These are phyloP conservation scores for Mentha longifolia DNA, from an alignment of 257 asterid species.

Conservation along the genomic window DNA sequence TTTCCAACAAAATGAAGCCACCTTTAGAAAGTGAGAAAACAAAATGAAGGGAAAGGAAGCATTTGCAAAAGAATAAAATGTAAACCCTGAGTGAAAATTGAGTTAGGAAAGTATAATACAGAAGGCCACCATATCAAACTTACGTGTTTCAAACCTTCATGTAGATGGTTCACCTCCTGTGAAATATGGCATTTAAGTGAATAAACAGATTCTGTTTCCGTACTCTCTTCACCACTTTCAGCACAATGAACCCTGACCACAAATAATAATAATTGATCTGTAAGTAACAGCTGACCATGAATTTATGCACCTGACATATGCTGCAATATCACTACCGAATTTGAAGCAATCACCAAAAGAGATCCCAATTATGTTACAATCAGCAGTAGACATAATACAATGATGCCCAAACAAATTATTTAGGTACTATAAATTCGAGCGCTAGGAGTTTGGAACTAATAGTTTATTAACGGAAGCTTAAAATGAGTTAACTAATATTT, in stretches of 20 bases:
- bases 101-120: constrained; percentile 21
- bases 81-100: constrained; percentile 23
- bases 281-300: constrained; percentile 21
- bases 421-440: no score
- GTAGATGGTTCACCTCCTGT: constrained; percentile 98
- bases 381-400: no score
- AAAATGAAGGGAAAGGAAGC: background rate
- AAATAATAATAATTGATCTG: constrained; percentile 29
- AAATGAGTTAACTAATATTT: no score
- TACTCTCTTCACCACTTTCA: constrained; percentile 98
- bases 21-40: constrained; percentile 2
- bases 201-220: constrained; percentile 86
- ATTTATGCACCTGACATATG: constrained; percentile 34
- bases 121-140: constrained; percentile 44
- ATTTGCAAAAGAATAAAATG: constrained; percentile 18
- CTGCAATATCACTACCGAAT: constrained; percentile 17
- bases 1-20: background rate
- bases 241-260: constrained; percentile 90
- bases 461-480: no score
- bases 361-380: background rate
- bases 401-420: no score
- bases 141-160: constrained; percentile 91
- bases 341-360: constrained; percentile 3
- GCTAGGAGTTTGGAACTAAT: no score
- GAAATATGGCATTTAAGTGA: constrained; percentile 98